phyloP scores from a whole-genome alignment of 2,329 filamentous ascomycete species.

The Parasarocladium wereldwijsianum region DNA sequence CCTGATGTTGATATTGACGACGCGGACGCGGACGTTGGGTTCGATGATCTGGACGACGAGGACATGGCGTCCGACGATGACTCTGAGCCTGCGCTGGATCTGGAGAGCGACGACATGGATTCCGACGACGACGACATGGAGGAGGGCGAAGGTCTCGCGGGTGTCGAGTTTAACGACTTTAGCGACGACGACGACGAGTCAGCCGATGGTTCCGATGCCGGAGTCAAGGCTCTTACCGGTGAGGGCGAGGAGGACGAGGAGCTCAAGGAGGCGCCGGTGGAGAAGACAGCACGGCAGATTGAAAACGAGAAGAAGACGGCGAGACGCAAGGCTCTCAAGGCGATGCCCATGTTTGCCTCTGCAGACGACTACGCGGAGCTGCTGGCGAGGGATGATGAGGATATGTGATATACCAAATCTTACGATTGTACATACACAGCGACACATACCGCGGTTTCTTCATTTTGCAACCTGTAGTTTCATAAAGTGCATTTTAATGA shows the following conservation, averaged over 20 bases:
- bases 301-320: constrained; percentile 23
- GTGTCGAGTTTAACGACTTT: constrained; percentile 15
- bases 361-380: constrained; percentile 86
- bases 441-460: not conserved
- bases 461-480: not conserved
- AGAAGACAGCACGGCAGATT: constrained; percentile 38
- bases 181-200: constrained; percentile 46
- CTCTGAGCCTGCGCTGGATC: constrained; percentile 15
- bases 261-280: constrained; percentile 38
- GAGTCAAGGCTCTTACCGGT: constrained; percentile 15
- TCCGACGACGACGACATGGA: constrained; percentile 27
- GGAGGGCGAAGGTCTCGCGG: constrained; percentile 28
- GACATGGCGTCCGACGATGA: constrained; percentile 34
- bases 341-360: constrained; percentile 82
- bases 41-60: constrained; percentile 33
- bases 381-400: constrained; percentile 56
- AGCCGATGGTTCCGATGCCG: constrained; percentile 17
- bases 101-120: constrained; percentile 31
- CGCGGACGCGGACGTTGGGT: constrained; percentile 36
- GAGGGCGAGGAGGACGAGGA: constrained; percentile 21
- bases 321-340: constrained; percentile 75
- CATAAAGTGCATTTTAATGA: constrained; percentile 1
- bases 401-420: constrained; percentile 11
- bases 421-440: no score
- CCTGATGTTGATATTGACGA: constrained; percentile 47